Percentiles rank a stretch among this genome's conserved stretches.
Evolutionary conservation across 2,329 filamentous ascomycete species (phyloP).

Genomic region (Sodiomyces alkalinus): DNA sequence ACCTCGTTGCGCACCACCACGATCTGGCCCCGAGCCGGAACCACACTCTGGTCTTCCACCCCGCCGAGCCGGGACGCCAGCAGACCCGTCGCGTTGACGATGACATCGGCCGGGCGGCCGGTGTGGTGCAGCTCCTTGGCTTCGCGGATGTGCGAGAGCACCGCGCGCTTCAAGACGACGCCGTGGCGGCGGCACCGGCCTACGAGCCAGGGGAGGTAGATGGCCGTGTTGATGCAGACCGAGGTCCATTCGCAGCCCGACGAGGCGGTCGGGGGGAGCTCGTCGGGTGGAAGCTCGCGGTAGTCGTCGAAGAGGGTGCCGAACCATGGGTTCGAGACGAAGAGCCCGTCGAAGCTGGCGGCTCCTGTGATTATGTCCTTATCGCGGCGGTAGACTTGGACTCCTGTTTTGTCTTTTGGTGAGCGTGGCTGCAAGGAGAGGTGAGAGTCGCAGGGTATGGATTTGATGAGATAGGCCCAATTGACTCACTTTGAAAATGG

Average conservation of each 20-base stretch:
- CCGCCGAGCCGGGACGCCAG: slow-evolving; percentile 50
- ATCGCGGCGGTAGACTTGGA: slow-evolving; percentile 29
- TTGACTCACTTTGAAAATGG: slow-evolving; percentile 50
- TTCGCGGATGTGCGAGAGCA: slow-evolving; percentile 43
- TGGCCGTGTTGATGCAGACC: slow-evolving; percentile 59
- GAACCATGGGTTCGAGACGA: slow-evolving; percentile 57
- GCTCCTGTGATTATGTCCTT: slow-evolving; percentile 48
- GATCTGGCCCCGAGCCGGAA: slow-evolving; percentile 55
- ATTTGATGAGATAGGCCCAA: background rate
- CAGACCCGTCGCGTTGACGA: slow-evolving; percentile 59
- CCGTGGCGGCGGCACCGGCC: slow-evolving; percentile 50
- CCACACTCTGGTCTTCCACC: slow-evolving; percentile 47
- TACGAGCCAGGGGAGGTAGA: slow-evolving; percentile 57
- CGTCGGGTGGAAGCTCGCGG: slow-evolving; percentile 38
- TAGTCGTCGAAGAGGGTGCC: slow-evolving; percentile 57
- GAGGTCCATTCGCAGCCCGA: slow-evolving; percentile 47
- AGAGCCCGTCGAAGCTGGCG: slow-evolving; percentile 53
- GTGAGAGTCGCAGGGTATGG: no score
- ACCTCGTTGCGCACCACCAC: slow-evolving; percentile 71
- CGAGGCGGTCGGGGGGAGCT: slow-evolving; percentile 42
- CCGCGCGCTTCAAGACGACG: slow-evolving; percentile 34
- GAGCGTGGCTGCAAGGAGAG: slow-evolving; percentile 21
- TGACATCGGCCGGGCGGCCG: slow-evolving; percentile 39
- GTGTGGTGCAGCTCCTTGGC: slow-evolving; percentile 42
- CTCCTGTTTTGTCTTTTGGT: slow-evolving; percentile 15